Evolutionary conservation across 768 basidiomycete genomes (phyloP).

Genomic region (Suillus brevipes): DNA sequence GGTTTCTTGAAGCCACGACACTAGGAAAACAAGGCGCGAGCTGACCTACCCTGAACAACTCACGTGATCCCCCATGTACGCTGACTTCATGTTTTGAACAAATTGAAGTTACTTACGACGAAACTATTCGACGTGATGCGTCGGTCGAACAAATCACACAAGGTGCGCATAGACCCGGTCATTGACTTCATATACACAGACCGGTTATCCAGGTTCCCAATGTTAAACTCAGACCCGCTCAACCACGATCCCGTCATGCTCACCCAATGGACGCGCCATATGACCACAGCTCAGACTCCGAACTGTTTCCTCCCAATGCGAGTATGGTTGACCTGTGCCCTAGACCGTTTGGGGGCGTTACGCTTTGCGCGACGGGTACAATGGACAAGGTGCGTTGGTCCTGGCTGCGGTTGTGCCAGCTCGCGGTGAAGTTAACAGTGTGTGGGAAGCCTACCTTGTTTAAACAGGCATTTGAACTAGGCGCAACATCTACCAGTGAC

Average conservation of each 20-base stretch:
- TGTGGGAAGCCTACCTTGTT: constrained; percentile 61
- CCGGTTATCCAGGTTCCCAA: constrained; percentile 64
- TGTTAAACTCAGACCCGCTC: constrained; percentile 76
- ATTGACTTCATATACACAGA: neutral
- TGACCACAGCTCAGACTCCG: constrained; percentile 50
- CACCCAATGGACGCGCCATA: constrained; percentile 32
- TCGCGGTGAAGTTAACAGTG: constrained; percentile 1
- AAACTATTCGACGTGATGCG: constrained; percentile 35
- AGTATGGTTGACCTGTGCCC: constrained; percentile 52
- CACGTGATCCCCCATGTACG: constrained; percentile 20
- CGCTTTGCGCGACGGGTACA: constrained; percentile 78
- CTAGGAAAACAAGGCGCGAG: constrained; percentile 9
- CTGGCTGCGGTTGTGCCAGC: neutral
- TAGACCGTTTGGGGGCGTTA: constrained; percentile 63
- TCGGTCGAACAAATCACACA: constrained; percentile 66
- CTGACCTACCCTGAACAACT: constrained; percentile 25
- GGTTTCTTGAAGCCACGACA: too few relatives aligned
- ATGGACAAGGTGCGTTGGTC: constrained; percentile 63
- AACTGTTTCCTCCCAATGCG: constrained; percentile 47
- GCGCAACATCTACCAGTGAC: constrained; percentile 65
- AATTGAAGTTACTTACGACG: neutral
- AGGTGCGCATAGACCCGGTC: constrained; percentile 36
- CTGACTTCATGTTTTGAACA: neutral
- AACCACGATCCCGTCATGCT: constrained; percentile 32
- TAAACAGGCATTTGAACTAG: constrained; percentile 77